Evolutionary conservation across 306 rosid species (phyloP).

Genomic region (Hippophae rhamnoides): DNA sequence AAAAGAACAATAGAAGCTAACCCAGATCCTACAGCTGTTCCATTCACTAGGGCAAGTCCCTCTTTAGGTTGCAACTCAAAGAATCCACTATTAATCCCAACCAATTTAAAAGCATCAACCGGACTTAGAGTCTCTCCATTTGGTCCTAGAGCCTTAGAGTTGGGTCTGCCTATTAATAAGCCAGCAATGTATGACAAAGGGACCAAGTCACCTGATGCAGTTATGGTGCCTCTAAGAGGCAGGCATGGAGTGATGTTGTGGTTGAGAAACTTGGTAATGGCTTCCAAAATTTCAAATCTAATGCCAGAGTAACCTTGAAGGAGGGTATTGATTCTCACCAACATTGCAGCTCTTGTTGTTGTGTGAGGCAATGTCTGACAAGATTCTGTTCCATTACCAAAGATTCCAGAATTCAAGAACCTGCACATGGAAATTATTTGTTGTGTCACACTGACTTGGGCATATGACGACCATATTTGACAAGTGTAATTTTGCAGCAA

Average conservation of each 20-base stretch:
- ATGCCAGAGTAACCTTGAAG: constrained; percentile 91
- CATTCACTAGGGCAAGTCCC: constrained; percentile 81
- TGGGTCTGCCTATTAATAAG: constrained; percentile 63
- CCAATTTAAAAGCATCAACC: constrained; percentile 53
- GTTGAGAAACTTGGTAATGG: constrained; percentile 65
- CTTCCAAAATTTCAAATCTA: constrained; percentile 73
- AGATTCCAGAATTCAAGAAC: constrained; percentile 84
- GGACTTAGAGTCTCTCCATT: constrained; percentile 45
- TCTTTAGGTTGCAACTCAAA: constrained; percentile 90
- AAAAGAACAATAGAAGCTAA: constrained; percentile 73
- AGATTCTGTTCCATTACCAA: constrained; percentile 54
- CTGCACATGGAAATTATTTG: constrained; percentile 19
- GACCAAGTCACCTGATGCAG: constrained; percentile 79
- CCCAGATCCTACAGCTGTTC: constrained; percentile 93
- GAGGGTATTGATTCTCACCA: constrained; percentile 85
- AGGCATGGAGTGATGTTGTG: constrained; percentile 66
- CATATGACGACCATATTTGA: too few species aligned
- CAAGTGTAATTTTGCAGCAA: too few species aligned
- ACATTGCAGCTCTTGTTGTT: constrained; percentile 78
- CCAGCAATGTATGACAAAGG: constrained; percentile 84
- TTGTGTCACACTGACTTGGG: too few species aligned
- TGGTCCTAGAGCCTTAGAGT: constrained; percentile 73
- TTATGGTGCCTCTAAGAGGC: constrained; percentile 75
- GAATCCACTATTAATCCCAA: constrained; percentile 49
- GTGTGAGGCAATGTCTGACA: constrained; percentile 57